Evolutionary conservation across 176 grass and related monocot genomes (phyloP).

Genomic region (Bromus sterilis): DNA sequence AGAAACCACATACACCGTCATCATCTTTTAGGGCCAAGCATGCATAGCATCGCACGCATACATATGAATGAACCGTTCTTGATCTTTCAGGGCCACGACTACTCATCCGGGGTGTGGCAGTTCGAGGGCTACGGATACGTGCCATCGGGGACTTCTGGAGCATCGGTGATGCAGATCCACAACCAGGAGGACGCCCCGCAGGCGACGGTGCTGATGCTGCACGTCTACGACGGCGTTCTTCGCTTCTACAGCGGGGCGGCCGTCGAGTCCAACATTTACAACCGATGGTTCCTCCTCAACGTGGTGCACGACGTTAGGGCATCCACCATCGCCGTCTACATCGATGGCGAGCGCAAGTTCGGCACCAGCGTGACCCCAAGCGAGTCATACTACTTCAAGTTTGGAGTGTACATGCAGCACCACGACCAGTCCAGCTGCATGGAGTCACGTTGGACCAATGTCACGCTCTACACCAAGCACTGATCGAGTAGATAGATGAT

Average conservation of each 20-base stretch:
- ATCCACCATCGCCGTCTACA: constrained; percentile 8
- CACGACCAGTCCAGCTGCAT: constrained; percentile 13
- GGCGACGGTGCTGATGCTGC: constrained; percentile 28
- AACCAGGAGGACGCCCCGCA: not conserved
- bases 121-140: constrained; percentile 39
- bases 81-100: constrained; percentile 13
- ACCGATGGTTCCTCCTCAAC: constrained; percentile 47
- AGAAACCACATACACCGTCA: no score
- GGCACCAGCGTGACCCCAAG: not conserved
- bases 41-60: not conserved
- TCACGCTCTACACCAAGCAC: constrained; percentile 34
- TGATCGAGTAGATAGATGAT: no score
- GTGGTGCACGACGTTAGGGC: constrained; percentile 28
- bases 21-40: no score
- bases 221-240: constrained; percentile 29
- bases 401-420: constrained; percentile 28
- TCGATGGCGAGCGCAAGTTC: constrained; percentile 5
- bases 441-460: constrained; percentile 1
- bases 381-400: constrained; percentile 32
- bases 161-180: constrained; percentile 46
- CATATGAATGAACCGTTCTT: not conserved
- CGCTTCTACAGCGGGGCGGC: not conserved
- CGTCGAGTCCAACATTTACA: constrained; percentile 10
- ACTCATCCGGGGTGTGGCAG: constrained; percentile 43
- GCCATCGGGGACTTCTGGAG: constrained; percentile 18